These are phyloP conservation scores for Venturia aucupariae DNA, from an alignment of 2,329 filamentous ascomycete genomes.

Conservation along the genomic window DNA sequence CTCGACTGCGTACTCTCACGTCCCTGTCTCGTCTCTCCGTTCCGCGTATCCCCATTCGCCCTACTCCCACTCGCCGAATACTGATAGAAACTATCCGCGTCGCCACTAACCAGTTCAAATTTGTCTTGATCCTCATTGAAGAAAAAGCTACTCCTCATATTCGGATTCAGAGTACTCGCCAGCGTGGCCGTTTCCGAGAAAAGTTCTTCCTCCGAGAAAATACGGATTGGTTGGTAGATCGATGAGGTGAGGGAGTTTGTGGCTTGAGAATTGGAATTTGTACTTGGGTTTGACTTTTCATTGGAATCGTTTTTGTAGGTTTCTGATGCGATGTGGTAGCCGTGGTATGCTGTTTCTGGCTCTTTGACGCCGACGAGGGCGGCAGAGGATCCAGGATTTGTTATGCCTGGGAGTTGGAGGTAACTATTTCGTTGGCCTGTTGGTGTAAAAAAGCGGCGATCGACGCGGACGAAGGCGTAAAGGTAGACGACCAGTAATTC, in stretches of 20 bases:
- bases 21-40: neutral
- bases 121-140: neutral
- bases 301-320: neutral
- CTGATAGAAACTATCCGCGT: neutral
- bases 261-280: neutral
- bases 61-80: neutral
- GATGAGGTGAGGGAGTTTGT: neutral
- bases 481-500: constrained; percentile 62
- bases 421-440: constrained; percentile 48
- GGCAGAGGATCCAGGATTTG: neutral
- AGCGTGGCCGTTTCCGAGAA: constrained; percentile 10
- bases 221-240: neutral
- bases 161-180: constrained; percentile 7
- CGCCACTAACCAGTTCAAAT: neutral
- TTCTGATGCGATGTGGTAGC: neutral
- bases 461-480: constrained; percentile 60
- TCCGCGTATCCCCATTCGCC: neutral
- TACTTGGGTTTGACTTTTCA: neutral
- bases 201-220: constrained; percentile 12
- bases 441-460: constrained; percentile 66
- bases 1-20: neutral
- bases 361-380: neutral
- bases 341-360: neutral
- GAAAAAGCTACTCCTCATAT: neutral
- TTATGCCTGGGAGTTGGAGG: constrained; percentile 1